Evolutionary conservation across 805 yeast genomes (phyloP), one percentile per base, ranked within the genome.

Genomic region (Grigorovia jiainica): DNA sequence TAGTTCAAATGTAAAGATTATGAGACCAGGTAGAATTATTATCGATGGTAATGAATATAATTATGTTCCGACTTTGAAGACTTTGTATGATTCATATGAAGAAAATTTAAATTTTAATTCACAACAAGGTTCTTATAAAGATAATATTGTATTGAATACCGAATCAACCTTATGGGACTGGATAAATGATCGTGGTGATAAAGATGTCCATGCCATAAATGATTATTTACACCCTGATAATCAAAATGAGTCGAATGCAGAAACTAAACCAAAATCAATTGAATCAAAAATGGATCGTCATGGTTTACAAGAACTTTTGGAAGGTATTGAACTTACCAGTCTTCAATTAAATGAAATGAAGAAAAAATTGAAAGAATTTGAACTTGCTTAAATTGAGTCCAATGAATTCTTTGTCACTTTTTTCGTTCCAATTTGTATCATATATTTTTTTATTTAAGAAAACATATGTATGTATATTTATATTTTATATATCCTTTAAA

Each of bases 111-210:
- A 24, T 10, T 27, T 18, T 16, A 27, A 13, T 27, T 27, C 31
- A 13, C 51, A 44, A 39, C 41, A 37, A 27, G 43, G 42, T 16
- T 29, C 35, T 43, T 52, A 34, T 40, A 42, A 36, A 18, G 31
- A 39, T 10, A 48, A 64, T 45, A 43, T 63, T 46, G 51, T 60
- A 16, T 51, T 65, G 45, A 66, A 68, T 42, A 73, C 77, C 45
- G 87, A 84, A 58, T 66, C 71, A 15, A 70, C 71, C 19, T 54
- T 84, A 35, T 84, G 92, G 92, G 71, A 75, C 36, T 84, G 95
- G 95, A 68, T 84, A 34, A 70, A 69, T 34, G 66, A 64, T 45
- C 67, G 75, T 30, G 61, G 64, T 9, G 51, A 53, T 30, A 39
- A 30, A n/a, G 21, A 31, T 11, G 7, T 40, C 3, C 42, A 40